These are phyloP conservation scores for Gentiana straminea DNA, from an alignment of 257 asterid genomes.

Conservation along the genomic window DNA sequence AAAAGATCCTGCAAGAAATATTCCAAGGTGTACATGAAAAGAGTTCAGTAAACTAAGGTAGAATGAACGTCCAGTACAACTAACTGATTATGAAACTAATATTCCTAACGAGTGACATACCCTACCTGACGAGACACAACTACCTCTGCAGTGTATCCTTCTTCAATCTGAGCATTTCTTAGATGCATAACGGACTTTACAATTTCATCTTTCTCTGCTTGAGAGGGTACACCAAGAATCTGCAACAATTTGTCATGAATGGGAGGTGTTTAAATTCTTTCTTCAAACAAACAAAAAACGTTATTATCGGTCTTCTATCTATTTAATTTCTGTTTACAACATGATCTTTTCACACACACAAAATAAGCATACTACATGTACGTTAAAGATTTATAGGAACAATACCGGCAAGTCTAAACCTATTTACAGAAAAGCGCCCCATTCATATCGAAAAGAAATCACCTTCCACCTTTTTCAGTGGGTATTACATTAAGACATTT, in stretches of 20 bases:
- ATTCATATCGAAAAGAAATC: no score
- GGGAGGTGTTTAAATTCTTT: neutral
- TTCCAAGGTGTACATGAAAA: conserved; percentile 8
- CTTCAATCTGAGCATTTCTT: conserved; percentile 78
- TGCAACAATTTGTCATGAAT: conserved; percentile 21
- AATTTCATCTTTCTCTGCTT: conserved; percentile 94
- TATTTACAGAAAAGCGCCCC: no score
- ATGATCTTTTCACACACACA: no score
- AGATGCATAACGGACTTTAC: conserved; percentile 85
- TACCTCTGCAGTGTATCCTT: conserved; percentile 87
- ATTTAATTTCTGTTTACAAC: no score
- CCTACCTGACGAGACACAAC: conserved; percentile 76
- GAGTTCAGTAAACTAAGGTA: neutral
- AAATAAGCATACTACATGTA: no score
- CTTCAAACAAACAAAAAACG: no score
- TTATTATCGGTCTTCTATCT: no score
- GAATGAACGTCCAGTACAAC: neutral
- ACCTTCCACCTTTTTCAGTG: no score
- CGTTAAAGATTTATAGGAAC: no score
- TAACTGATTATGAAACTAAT: neutral
- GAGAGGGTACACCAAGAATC: conserved; percentile 79
- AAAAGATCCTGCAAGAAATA: conserved; percentile 56
- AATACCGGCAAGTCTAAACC: no score
- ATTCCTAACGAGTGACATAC: conserved; percentile 5
- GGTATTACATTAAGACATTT: no score